phyloP scores from a whole-genome alignment of 257 asterid genomes.

The Lantana camara region DNA sequence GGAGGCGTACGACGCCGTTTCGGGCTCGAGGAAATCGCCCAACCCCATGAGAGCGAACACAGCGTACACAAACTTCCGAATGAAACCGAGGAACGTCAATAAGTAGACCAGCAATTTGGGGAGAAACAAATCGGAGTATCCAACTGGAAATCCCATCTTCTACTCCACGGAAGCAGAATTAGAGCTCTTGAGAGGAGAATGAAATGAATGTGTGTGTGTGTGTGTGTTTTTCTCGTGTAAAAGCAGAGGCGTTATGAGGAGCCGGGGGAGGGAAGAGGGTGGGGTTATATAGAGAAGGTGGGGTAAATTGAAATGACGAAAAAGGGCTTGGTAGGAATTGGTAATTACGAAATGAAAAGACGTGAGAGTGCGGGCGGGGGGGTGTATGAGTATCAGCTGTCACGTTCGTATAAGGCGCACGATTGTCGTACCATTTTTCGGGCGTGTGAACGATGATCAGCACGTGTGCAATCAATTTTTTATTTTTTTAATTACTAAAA shows the following conservation, averaged over 20 bases:
- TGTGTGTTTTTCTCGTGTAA: neutral
- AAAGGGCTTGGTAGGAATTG: conserved; percentile 22
- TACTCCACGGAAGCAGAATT: too few relatives aligned
- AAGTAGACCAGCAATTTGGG: conserved; percentile 67
- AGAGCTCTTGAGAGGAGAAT: too few relatives aligned
- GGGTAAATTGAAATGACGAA: conserved; percentile 32
- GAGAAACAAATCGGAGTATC: conserved; percentile 67
- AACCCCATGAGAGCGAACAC: conserved; percentile 55
- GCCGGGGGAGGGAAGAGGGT: conserved; percentile 17
- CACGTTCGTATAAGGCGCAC: conserved; percentile 32
- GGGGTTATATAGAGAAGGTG: conserved; percentile 35
- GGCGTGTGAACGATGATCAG: conserved; percentile 25
- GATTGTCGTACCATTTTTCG: conserved; percentile 30
- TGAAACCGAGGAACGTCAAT: conserved; percentile 53
- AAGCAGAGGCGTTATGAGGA: conserved; percentile 15
- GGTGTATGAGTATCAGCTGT: conserved; percentile 39
- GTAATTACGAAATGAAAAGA: conserved; percentile 13
- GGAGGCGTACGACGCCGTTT: conserved; percentile 33
- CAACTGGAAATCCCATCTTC: conserved; percentile 89
- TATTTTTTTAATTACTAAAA: conserved; percentile 4
- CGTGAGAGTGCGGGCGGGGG: conserved; percentile 19
- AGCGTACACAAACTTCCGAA: conserved; percentile 44
- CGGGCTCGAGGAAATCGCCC: conserved; percentile 63
- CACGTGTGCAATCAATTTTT: conserved; percentile 41
- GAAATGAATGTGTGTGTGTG: neutral